phyloP scores from a whole-genome alignment of 2,329 filamentous ascomycete genomes.

The Ceratocystis smalleyi region DNA sequence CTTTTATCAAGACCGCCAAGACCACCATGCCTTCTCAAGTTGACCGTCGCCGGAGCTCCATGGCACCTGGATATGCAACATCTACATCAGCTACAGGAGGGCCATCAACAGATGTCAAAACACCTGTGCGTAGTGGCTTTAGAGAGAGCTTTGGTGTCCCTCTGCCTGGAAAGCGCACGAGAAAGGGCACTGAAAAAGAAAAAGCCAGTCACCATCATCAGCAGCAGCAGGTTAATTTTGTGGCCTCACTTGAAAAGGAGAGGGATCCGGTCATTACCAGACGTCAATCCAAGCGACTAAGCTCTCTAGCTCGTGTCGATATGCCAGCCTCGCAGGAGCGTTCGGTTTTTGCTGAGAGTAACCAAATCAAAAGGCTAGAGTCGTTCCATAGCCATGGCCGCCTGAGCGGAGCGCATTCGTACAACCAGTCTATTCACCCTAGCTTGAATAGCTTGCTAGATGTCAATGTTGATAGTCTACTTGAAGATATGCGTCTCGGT shows the following conservation, averaged over 20 bases:
- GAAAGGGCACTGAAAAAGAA: slow-evolving; percentile 28
- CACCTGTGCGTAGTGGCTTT: slow-evolving; percentile 53
- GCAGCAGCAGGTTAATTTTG: slow-evolving; percentile 34
- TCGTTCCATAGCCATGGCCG: slow-evolving; percentile 51
- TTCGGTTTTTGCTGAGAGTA: slow-evolving; percentile 56
- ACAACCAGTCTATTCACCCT: slow-evolving; percentile 33
- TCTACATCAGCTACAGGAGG: neutral
- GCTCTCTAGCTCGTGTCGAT: slow-evolving; percentile 78
- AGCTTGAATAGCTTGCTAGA: slow-evolving; percentile 49
- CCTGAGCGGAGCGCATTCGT: slow-evolving; percentile 38
- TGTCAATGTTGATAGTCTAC: slow-evolving; percentile 50
- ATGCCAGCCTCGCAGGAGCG: slow-evolving; percentile 73
- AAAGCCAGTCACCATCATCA: slow-evolving; percentile 1
- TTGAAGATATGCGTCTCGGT: slow-evolving; percentile 50
- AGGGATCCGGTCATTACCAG: slow-evolving; percentile 38
- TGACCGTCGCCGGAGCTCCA: slow-evolving; percentile 43
- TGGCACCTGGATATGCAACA: slow-evolving; percentile 38
- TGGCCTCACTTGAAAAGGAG: slow-evolving; percentile 54
- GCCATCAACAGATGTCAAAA: slow-evolving; percentile 35
- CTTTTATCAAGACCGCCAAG: slow-evolving; percentile 28
- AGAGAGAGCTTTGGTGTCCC: slow-evolving; percentile 62
- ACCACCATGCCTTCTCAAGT: slow-evolving; percentile 23
- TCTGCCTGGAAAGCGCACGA: slow-evolving; percentile 36
- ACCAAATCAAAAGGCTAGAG: slow-evolving; percentile 46
- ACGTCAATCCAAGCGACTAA: slow-evolving; percentile 61